Evolutionary conservation across 495 filamentous ascomycete species (phyloP).

Genomic region (Xylaria telfairii): DNA sequence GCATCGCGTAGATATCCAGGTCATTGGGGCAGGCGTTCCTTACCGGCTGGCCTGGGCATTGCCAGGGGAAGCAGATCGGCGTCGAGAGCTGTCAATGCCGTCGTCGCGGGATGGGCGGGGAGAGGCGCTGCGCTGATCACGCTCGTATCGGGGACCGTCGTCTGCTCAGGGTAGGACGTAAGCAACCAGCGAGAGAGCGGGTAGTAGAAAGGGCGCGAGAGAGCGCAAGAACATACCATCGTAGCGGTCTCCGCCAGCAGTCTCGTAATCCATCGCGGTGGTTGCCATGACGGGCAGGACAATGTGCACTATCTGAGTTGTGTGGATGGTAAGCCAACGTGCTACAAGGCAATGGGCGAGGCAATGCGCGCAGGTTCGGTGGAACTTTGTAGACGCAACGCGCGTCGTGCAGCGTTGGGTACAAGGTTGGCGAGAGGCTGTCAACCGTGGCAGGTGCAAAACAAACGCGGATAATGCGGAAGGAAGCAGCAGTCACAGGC

Average conservation of each 20-base stretch:
- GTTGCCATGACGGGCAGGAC: constrained; percentile 53
- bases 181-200: constrained; percentile 24
- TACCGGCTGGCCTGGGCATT: constrained; percentile 75
- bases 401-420: background rate
- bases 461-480: background rate
- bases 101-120: constrained; percentile 72
- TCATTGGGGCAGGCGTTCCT: constrained; percentile 36
- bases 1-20: background rate
- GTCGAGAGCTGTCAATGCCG: constrained; percentile 69
- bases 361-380: background rate
- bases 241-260: constrained; percentile 79
- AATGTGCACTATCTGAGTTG: constrained; percentile 22
- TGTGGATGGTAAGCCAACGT: constrained; percentile 30
- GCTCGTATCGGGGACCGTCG: constrained; percentile 75
- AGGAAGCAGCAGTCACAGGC: background rate
- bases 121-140: constrained; percentile 89
- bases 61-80: constrained; percentile 77
- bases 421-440: background rate
- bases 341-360: constrained; percentile 1
- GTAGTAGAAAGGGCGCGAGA: background rate
- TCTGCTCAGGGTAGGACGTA: constrained; percentile 52
- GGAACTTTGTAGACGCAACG: too few relatives aligned
- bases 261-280: constrained; percentile 81
- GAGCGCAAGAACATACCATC: constrained; percentile 67
- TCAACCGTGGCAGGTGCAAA: background rate